Evolutionary conservation across 371 early-diverging fungal species (phyloP).

Genomic region (Saksenaea oblongispora): DNA sequence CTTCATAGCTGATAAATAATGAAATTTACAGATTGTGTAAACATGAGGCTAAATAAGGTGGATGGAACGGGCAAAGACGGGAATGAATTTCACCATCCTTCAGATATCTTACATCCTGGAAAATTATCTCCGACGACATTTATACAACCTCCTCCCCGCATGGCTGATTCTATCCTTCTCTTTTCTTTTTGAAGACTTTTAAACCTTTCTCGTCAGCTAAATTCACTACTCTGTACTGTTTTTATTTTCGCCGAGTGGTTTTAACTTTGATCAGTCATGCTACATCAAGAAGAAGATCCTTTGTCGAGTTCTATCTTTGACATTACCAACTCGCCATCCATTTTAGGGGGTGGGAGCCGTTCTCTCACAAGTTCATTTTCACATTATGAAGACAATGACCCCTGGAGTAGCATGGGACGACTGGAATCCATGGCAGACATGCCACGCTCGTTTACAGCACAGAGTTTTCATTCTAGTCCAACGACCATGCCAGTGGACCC

Average conservation of each 20-base stretch:
- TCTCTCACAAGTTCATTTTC: not conserved
- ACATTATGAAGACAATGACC: not conserved
- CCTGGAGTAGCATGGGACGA: not conserved
- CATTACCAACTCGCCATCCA: not conserved
- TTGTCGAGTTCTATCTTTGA: not conserved
- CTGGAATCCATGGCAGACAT: not conserved
- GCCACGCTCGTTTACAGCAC: not conserved
- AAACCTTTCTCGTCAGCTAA: not conserved
- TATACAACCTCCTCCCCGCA: not conserved
- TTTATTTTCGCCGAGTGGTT: not conserved
- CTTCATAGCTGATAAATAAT: not conserved
- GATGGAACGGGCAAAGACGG: constrained; percentile 3
- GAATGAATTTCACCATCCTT: not conserved
- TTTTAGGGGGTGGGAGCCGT: not conserved
- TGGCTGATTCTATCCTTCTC: not conserved
- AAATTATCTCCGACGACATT: not conserved
- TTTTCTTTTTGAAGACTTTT: not conserved
- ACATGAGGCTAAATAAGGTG: not conserved
- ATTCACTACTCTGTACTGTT: not conserved
- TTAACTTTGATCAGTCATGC: not conserved
- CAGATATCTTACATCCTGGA: not conserved
- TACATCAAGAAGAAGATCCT: constrained; percentile 2
- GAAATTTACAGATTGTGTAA: not conserved
- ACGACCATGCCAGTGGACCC: not conserved
- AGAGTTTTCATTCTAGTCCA: not conserved